Base-by-base conservation (phyloP, 306 rosid species). In the Quercus berberidifolia region DNA sequence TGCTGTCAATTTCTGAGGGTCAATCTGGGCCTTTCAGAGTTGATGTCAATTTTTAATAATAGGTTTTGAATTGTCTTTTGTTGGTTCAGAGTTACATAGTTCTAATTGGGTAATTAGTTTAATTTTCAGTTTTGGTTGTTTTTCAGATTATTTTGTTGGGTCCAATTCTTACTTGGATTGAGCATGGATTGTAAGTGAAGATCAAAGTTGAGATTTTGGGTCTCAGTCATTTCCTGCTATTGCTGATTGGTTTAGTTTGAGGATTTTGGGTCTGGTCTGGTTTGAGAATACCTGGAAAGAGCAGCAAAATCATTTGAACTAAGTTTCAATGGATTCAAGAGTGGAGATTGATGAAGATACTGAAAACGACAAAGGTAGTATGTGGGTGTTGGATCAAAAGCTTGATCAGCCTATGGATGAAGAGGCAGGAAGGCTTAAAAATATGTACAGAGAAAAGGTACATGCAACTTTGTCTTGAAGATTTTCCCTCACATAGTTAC, bases 251-350 rank as follows among this genome's bases (percentile, higher is more conserved):
- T 77, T 64, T 72, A 17, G 5, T 49, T 60, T 26, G 28, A 35
- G 9, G 41, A 35, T 35, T 35, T 35, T 35, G 41, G 41, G 41
- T 35, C 41, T 54, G 69, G 5, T 59, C 43, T 35, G n/a, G 76
- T 83, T 84, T 65, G 55, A 73, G 86, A 52, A 65, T 77, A 72
- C 79, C 51, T 35, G 33, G 65, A 75, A 55, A 75, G 46, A 59
- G 67, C 77, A 82, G 41, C 69, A 70, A 35, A 80, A 64, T 86
- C 79, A 21, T 73, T 76, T 67, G 75, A 85, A 83, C 43, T 77
- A 35, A 59, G 80, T 43, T 69, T 76, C 46, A 81, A 94, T 90
- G 97, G 86, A 78, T 82, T 85, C 94, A 74, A 81, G 89, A 83
- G 90, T 73, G 25, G 97, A 91, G 70, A 83, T 79, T 23, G 87